A percentile compares a stretch with the other conserved stretches of the same genome.
phyloP scores from a whole-genome alignment of 768 basidiomycete genomes.

The Sistotremastrum suecicum region DNA sequence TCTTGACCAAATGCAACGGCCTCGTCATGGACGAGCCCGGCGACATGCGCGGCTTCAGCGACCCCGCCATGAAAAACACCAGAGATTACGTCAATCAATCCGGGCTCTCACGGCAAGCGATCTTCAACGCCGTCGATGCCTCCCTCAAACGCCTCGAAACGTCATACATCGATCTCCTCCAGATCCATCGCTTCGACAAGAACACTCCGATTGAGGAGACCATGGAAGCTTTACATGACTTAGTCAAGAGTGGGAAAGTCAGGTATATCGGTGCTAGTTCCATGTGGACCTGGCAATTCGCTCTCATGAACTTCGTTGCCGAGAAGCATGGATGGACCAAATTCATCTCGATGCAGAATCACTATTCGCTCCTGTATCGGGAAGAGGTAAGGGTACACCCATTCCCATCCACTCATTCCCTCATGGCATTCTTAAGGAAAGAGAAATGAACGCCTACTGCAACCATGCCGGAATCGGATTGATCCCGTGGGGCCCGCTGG shows the following conservation, averaged over 20 bases:
- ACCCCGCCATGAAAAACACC: slow-evolving; percentile 4
- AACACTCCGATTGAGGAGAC: slow-evolving; percentile 19
- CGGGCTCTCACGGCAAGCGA: slow-evolving; percentile 22
- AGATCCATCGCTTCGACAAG: slow-evolving; percentile 22
- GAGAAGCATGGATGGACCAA: slow-evolving; percentile 32
- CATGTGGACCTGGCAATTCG: slow-evolving; percentile 33
- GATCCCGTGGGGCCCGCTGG: slow-evolving; percentile 37
- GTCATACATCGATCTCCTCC: slow-evolving; percentile 16
- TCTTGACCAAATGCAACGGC: slow-evolving; percentile 16
- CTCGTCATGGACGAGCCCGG: slow-evolving; percentile 8
- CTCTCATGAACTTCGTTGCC: slow-evolving; percentile 31
- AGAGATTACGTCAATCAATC: slow-evolving; percentile 17
- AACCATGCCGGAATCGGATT: slow-evolving; percentile 35
- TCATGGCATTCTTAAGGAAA: slow-evolving; percentile 19
- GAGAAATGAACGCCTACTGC: slow-evolving; percentile 31
- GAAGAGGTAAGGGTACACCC: slow-evolving; percentile 23
- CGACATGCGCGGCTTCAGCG: slow-evolving; percentile 3
- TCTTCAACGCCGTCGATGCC: slow-evolving; percentile 21
- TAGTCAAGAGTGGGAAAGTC: slow-evolving; percentile 31
- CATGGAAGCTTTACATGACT: slow-evolving; percentile 28
- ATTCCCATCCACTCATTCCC: background rate
- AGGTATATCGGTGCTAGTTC: slow-evolving; percentile 28
- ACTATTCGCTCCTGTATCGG: slow-evolving; percentile 39
- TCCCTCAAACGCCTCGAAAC: slow-evolving; percentile 11
- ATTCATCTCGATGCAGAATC: slow-evolving; percentile 43